Conservation (phyloP, 1,284 basidiomycete species). For the Polyporus tsugae region DNA sequence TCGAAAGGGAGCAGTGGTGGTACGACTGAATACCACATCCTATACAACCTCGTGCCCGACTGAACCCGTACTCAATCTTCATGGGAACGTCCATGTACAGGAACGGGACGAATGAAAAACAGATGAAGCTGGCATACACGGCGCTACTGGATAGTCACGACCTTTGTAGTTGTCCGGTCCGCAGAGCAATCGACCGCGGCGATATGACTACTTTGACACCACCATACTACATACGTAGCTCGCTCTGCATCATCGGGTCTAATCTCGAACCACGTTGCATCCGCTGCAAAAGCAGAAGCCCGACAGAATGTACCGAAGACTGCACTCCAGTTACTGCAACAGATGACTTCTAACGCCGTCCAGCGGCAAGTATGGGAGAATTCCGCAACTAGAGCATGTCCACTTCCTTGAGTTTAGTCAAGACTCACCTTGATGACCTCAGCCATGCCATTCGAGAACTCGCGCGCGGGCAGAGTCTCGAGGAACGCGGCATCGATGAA, state of each 20-base stretch:
- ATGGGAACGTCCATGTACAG: no score
- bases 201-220: neutral
- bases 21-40: no score
- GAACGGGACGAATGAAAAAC: no score
- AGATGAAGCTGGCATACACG: no score
- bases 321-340: neutral
- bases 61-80: no score
- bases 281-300: no score
- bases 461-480: constrained; percentile 90
- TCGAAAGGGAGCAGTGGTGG: no score
- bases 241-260: neutral
- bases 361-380: neutral
- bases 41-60: no score
- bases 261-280: neutral
- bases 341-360: neutral
- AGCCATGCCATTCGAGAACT: constrained; percentile 99
- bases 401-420: neutral
- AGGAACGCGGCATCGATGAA: constrained; percentile 98
- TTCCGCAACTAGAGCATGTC: constrained; percentile 31
- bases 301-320: no score
- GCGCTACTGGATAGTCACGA: no score
- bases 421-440: constrained; percentile 90
- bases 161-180: no score
- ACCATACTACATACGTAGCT: neutral
- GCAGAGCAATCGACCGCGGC: no score